These are phyloP conservation scores for Alternaria brassicae DNA, from an alignment of 2,329 filamentous ascomycete genomes.

Conservation along the genomic window DNA sequence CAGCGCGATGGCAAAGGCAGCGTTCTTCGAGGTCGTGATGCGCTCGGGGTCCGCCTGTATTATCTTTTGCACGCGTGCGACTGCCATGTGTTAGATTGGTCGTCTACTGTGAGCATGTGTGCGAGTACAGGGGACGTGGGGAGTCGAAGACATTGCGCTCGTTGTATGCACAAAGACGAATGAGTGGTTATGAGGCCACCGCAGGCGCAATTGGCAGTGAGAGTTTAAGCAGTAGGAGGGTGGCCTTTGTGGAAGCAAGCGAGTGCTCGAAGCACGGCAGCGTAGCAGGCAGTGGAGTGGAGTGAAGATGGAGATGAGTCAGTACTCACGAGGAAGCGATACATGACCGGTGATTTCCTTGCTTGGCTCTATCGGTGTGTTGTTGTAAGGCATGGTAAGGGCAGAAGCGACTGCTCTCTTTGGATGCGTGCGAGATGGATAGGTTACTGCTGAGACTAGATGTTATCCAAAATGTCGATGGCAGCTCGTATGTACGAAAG, in stretches of 20 bases:
- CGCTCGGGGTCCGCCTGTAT: constrained; percentile 82
- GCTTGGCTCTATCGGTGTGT: constrained; percentile 77
- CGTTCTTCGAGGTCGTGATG: constrained; percentile 85
- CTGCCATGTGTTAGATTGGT: constrained; percentile 55
- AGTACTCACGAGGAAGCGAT: constrained; percentile 77
- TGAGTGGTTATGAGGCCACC: neutral
- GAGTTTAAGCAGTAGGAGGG: neutral
- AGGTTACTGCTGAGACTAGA: neutral
- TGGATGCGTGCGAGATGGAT: neutral
- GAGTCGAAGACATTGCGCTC: neutral
- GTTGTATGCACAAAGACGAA: neutral
- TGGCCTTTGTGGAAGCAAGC: neutral
- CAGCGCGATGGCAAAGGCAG: constrained; percentile 90
- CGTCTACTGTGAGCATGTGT: neutral
- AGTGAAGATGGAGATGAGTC: neutral
- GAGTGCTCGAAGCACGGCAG: neutral
- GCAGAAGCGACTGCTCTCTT: constrained; percentile 1
- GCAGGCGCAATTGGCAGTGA: neutral
- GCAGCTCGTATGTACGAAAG: neutral
- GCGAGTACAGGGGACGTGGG: neutral
- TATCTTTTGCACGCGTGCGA: constrained; percentile 95
- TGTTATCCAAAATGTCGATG: neutral
- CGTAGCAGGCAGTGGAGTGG: neutral
- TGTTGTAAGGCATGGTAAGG: constrained; percentile 79
- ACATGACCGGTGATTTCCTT: constrained; percentile 86